phyloP scores from a whole-genome alignment of 306 rosid species.

The Alnus rubra region DNA sequence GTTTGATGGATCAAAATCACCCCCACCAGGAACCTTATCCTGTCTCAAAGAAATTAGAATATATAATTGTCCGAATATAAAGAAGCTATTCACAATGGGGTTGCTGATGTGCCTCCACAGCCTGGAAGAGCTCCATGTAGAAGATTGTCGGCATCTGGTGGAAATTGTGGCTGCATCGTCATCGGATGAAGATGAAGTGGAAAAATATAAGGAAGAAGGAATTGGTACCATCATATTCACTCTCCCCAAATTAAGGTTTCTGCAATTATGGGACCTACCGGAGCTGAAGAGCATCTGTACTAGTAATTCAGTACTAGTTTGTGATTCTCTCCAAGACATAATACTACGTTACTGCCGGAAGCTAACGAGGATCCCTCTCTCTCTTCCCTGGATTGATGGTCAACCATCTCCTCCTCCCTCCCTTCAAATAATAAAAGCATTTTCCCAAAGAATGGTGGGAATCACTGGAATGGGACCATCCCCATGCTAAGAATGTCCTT shows the following conservation, averaged over 20 bases:
- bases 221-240: background rate
- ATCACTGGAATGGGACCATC: slow-evolving; percentile 12
- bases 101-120: slow-evolving; percentile 11
- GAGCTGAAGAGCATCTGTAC: background rate
- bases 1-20: background rate
- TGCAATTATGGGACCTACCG: background rate
- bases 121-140: background rate
- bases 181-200: background rate
- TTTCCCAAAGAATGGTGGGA: background rate
- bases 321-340: background rate
- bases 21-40: slow-evolving; percentile 8
- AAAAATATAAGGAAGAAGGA: background rate
- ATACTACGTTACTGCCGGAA: background rate
- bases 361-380: slow-evolving; percentile 4
- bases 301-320: background rate
- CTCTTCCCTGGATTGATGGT: background rate
- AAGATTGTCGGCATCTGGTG: background rate
- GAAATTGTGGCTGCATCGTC: background rate
- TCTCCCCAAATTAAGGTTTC: background rate
- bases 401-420: background rate
- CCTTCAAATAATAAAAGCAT: background rate
- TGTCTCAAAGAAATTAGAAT: slow-evolving; percentile 2
- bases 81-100: slow-evolving; percentile 7
- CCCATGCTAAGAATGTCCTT: background rate
- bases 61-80: background rate